Percentiles rank a stretch among this genome's conserved stretches.
Conservation (phyloP, 257 asterid genomes). For the Ocimum tenuiflorum region DNA sequence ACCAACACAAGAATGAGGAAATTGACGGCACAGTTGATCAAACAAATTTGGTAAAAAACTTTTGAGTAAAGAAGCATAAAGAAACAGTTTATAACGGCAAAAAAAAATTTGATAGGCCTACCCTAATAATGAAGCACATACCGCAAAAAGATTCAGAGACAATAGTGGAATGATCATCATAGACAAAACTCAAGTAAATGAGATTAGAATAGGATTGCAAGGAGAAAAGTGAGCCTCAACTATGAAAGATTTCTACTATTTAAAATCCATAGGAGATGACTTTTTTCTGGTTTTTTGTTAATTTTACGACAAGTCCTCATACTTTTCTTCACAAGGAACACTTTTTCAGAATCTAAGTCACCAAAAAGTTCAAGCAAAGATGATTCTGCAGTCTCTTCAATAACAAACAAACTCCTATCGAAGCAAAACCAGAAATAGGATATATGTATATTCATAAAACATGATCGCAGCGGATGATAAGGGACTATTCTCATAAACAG, state of each 20-base stretch:
- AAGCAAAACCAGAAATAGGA: background rate
- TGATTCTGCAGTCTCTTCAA: constrained; percentile 30
- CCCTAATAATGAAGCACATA: background rate
- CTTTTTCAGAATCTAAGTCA: constrained; percentile 31
- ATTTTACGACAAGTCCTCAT: constrained; percentile 7
- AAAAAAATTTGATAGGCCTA: background rate
- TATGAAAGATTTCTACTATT: background rate
- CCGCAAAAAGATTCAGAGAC: background rate
- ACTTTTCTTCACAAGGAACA: constrained; percentile 16
- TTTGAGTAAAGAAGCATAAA: background rate
- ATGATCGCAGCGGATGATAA: constrained; percentile 11
- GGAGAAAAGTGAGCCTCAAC: background rate
- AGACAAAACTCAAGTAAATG: background rate
- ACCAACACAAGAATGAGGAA: background rate
- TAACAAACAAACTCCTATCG: constrained; percentile 23
- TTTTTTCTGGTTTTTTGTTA: background rate
- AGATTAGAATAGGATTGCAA: background rate
- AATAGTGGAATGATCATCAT: background rate
- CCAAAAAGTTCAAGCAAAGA: constrained; percentile 34
- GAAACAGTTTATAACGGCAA: too few species aligned
- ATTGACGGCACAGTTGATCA: background rate
- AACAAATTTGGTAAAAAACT: background rate
- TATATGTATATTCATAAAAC: background rate
- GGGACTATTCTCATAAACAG: background rate
- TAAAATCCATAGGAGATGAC: background rate